These are phyloP conservation scores for Coemansia sp. DNA, from an alignment of 192 early-diverging fungal genomes.

Conservation along the genomic window DNA sequence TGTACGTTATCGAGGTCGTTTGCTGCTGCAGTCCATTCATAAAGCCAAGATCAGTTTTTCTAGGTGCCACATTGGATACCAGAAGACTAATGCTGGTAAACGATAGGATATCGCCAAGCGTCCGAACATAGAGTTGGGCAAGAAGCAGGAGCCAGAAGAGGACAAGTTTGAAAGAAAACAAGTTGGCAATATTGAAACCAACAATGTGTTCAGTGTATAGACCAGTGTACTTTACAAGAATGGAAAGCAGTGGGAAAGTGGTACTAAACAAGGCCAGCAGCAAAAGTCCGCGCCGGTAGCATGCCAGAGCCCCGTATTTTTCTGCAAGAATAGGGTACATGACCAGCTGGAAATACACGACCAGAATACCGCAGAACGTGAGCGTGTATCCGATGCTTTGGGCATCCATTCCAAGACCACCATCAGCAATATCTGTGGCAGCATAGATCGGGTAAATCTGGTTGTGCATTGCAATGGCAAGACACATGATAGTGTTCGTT, in stretches of 20 bases:
- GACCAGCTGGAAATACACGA: background rate
- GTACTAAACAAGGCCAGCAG: slow-evolving; percentile 1
- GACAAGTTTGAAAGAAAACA: slow-evolving; percentile 2
- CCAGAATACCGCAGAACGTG: slow-evolving; percentile 60
- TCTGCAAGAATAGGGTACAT: background rate
- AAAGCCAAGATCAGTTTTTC: slow-evolving; percentile 28
- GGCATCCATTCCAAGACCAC: slow-evolving; percentile 38
- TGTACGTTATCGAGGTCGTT: slow-evolving; percentile 13
- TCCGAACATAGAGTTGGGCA: slow-evolving; percentile 17
- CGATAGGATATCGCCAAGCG: slow-evolving; percentile 23
- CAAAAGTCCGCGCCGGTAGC: slow-evolving; percentile 1
- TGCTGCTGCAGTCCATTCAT: slow-evolving; percentile 48
- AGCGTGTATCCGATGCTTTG: slow-evolving; percentile 58
- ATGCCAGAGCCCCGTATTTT: background rate
- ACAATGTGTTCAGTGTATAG: background rate
- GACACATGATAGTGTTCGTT: slow-evolving; percentile 2
- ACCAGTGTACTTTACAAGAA: background rate
- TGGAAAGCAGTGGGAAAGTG: background rate
- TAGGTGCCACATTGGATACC: slow-evolving; percentile 38
- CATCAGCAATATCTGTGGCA: slow-evolving; percentile 20
- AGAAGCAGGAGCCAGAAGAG: slow-evolving; percentile 33
- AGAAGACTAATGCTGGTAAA: slow-evolving; percentile 43
- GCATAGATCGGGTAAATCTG: slow-evolving; percentile 28
- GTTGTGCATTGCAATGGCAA: slow-evolving; percentile 12
- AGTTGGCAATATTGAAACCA: slow-evolving; percentile 45